Evolutionary conservation across 306 rosid genomes (phyloP).

Genomic region (Cucumis hystrix): DNA sequence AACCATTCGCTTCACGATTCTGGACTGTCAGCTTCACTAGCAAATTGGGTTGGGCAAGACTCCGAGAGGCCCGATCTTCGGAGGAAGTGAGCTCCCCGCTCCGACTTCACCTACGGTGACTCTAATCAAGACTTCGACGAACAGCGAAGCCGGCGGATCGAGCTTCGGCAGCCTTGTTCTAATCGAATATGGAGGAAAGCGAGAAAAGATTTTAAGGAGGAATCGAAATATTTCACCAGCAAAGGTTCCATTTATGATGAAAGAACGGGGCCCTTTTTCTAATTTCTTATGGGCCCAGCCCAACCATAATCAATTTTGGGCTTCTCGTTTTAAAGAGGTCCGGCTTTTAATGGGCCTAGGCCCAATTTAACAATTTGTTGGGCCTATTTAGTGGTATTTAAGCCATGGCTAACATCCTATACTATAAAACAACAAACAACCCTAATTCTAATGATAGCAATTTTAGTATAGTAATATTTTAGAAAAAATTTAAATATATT

Average conservation of each 20-base stretch:
- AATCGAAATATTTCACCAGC: too few relatives aligned
- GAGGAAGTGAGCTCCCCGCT: constrained; percentile 53
- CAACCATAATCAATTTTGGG: neutral
- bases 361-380: neutral
- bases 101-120: constrained; percentile 63
- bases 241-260: neutral
- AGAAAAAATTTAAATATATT: too few relatives aligned
- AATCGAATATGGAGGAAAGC: neutral
- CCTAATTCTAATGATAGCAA: too few relatives aligned
- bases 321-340: neutral
- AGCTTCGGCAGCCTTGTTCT: constrained; percentile 76
- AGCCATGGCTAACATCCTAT: neutral
- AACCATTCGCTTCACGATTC: constrained; percentile 77
- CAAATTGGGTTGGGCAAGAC: constrained; percentile 16
- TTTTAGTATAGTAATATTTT: too few relatives aligned
- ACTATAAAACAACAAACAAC: too few relatives aligned
- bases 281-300: neutral
- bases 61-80: constrained; percentile 47
- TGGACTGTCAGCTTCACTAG: constrained; percentile 76
- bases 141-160: constrained; percentile 52
- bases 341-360: neutral
- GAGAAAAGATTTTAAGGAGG: neutral
- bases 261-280: neutral
- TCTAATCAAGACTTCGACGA: constrained; percentile 51
- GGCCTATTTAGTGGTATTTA: neutral